These are phyloP conservation scores for Capsicum baccatum DNA, from an alignment of 257 asterid species.

Conservation along the genomic window DNA sequence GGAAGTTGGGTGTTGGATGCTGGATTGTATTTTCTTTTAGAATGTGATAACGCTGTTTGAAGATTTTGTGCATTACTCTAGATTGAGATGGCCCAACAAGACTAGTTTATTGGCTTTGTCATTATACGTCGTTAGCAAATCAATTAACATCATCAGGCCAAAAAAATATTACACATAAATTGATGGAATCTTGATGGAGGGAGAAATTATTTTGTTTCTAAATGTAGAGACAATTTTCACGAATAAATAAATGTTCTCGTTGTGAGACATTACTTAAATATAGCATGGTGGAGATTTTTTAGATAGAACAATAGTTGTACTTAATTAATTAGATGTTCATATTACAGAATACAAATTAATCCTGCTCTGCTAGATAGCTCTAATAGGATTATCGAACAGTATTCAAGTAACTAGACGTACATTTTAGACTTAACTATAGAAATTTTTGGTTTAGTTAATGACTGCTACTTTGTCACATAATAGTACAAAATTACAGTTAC, in stretches of 20 bases:
- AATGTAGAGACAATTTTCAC: neutral
- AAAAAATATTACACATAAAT: slow-evolving; percentile 21
- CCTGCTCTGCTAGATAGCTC: no score
- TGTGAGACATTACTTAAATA: neutral
- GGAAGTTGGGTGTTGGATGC: neutral
- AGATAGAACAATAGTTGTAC: neutral
- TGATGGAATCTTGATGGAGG: slow-evolving; percentile 57
- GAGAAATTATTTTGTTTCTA: slow-evolving; percentile 31
- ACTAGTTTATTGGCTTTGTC: slow-evolving; percentile 39
- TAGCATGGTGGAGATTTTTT: neutral
- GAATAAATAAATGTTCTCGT: neutral
- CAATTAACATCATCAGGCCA: slow-evolving; percentile 32
- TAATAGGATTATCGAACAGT: neutral
- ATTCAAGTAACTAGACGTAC: neutral
- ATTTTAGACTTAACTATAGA: neutral
- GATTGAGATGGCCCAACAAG: slow-evolving; percentile 31
- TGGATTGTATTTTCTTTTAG: neutral
- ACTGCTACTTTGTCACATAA: slow-evolving; percentile 1
- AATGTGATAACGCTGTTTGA: slow-evolving; percentile 38
- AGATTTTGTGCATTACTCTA: slow-evolving; percentile 26
- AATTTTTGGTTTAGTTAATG: neutral
- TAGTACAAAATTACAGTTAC: neutral
- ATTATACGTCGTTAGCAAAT: slow-evolving; percentile 21
- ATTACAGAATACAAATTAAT: neutral
- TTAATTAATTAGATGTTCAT: neutral